Evolutionary conservation across 2,329 filamentous ascomycete genomes (phyloP).

Genomic region (Fusarium dlaminii): DNA sequence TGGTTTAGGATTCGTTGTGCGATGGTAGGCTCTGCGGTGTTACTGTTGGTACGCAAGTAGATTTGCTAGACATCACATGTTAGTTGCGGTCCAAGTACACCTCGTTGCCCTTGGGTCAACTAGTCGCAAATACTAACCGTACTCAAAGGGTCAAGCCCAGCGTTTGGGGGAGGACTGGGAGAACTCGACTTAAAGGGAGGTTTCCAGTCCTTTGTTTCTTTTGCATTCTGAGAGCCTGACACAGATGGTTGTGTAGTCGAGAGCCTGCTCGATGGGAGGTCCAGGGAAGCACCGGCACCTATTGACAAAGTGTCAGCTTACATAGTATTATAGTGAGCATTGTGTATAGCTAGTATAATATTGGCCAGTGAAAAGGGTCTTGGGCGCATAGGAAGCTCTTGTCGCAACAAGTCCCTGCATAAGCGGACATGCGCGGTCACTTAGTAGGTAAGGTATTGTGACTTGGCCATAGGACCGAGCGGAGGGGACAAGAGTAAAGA

Average conservation of each 20-base stretch:
- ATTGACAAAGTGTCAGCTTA: constrained; percentile 40
- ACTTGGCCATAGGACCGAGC: neutral
- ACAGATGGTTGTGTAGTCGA: constrained; percentile 52
- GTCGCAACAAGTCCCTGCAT: constrained; percentile 22
- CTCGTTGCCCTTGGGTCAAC: neutral
- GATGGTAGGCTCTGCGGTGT: constrained; percentile 55
- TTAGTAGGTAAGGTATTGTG: constrained; percentile 19
- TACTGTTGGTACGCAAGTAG: constrained; percentile 51
- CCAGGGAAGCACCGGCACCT: constrained; percentile 39
- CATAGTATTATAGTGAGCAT: constrained; percentile 14
- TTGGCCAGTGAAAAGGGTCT: neutral
- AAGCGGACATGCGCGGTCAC: constrained; percentile 12
- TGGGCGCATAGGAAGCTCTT: constrained; percentile 11
- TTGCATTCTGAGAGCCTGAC: constrained; percentile 65
- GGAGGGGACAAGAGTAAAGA: constrained; percentile 7
- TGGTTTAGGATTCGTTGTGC: constrained; percentile 64
- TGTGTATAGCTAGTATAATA: neutral
- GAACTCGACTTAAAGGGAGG: constrained; percentile 40
- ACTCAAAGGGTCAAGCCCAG: constrained; percentile 52
- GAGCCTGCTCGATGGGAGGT: constrained; percentile 39
- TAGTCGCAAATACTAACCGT: constrained; percentile 42
- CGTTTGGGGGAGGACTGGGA: constrained; percentile 37
- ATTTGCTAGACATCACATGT: constrained; percentile 48
- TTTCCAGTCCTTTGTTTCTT: constrained; percentile 48
- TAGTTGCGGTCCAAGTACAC: neutral